A percentile compares a stretch with the other conserved stretches of the same genome.
Evolutionary conservation across 768 basidiomycete genomes (phyloP).

Genomic region (Lentinula lateritia): DNA sequence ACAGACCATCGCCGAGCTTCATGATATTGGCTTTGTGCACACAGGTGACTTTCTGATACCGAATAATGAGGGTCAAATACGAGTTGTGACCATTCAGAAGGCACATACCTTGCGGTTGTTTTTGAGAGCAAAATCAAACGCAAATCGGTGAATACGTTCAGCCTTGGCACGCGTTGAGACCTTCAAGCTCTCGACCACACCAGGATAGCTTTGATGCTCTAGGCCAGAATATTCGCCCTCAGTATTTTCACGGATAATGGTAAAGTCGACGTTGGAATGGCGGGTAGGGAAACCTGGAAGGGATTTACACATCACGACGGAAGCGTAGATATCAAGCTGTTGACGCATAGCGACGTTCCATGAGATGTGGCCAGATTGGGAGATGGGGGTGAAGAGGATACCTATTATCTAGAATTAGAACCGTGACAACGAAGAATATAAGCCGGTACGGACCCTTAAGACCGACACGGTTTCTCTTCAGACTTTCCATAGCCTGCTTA

Average conservation of each 20-base stretch:
- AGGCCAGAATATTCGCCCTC: conserved; percentile 99
- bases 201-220: conserved; percentile 96
- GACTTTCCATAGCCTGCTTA: conserved; percentile 95
- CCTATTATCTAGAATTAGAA: conserved; percentile 41
- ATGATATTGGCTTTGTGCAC: conserved; percentile 99
- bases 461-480: conserved; percentile 96
- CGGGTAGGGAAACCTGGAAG: conserved; percentile 94
- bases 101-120: conserved; percentile 86
- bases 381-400: conserved; percentile 97
- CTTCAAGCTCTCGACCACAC: conserved; percentile 97
- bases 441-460: conserved; percentile 74
- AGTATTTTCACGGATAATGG: conserved; percentile 99
- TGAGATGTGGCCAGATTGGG: conserved; percentile 92
- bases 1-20: conserved; percentile 99
- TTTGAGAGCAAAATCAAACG: conserved; percentile 98
- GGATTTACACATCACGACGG: conserved; percentile 97
- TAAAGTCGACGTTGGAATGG: conserved; percentile 95
- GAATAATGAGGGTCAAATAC: not conserved
- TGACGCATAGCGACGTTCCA: conserved; percentile 99
- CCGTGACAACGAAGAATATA: conserved; percentile 2
- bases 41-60: conserved; percentile 89
- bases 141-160: conserved; percentile 94
- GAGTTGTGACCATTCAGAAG: not conserved
- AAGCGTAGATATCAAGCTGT: conserved; percentile 98
- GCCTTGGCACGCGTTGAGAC: conserved; percentile 94